These are phyloP conservation scores for Calendula officinalis DNA, from an alignment of 129 eudicot genomes.

Conservation along the genomic window DNA sequence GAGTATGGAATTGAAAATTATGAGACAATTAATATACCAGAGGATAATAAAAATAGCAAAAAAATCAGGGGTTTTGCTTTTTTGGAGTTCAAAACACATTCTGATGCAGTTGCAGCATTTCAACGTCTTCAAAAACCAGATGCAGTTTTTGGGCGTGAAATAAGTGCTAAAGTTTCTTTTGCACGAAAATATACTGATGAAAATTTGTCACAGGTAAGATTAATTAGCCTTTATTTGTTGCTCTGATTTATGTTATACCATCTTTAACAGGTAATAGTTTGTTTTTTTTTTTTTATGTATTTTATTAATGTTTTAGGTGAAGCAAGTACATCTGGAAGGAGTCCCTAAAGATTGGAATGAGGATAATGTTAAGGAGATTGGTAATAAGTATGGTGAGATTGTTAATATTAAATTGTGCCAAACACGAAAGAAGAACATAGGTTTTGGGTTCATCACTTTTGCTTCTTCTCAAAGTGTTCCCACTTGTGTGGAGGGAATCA, in stretches of 20 bases:
- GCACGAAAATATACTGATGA: slow-evolving; percentile 27
- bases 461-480: slow-evolving; percentile 39
- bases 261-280: neutral
- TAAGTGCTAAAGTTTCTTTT: slow-evolving; percentile 45
- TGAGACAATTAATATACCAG: slow-evolving; percentile 37
- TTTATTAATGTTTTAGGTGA: slow-evolving; percentile 34
- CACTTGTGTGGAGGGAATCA: slow-evolving; percentile 53
- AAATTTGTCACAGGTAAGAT: slow-evolving; percentile 33
- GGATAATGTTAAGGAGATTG: slow-evolving; percentile 35
- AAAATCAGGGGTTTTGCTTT: slow-evolving; percentile 43
- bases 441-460: slow-evolving; percentile 42
- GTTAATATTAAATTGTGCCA: slow-evolving; percentile 17
- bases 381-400: slow-evolving; percentile 46
- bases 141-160: slow-evolving; percentile 45
- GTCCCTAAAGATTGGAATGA: slow-evolving; percentile 49
- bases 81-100: slow-evolving; percentile 43
- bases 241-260: neutral
- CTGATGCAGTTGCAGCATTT: slow-evolving; percentile 44
- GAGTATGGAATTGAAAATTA: slow-evolving; percentile 30
- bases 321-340: slow-evolving; percentile 41
- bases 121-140: slow-evolving; percentile 45
- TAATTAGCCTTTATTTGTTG: neutral
- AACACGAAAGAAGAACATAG: slow-evolving; percentile 25
- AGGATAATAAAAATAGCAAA: slow-evolving; percentile 16
- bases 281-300: neutral